Percentiles rank a stretch among this genome's conserved stretches.
Conservation (phyloP, 2,329 filamentous ascomycete genomes). For the Gliomastix tumulicola region DNA sequence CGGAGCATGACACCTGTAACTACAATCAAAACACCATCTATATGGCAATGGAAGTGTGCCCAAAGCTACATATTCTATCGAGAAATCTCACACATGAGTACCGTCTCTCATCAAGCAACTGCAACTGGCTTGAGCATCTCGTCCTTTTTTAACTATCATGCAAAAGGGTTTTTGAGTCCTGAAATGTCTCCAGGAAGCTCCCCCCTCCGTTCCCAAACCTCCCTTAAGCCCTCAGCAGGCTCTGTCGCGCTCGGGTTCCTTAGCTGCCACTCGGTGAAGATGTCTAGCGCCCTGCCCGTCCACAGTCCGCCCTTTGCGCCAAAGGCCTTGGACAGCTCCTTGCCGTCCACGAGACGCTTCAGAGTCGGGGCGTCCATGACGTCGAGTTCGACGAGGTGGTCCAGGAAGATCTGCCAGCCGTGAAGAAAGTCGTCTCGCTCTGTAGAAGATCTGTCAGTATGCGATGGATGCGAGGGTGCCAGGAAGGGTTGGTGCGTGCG, state of each 20-base stretch:
- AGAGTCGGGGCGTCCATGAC: conserved; percentile 51
- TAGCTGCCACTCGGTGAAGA: conserved; percentile 84
- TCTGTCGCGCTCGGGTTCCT: conserved; percentile 65
- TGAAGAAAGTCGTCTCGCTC: conserved; percentile 37
- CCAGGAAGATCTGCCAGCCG: conserved; percentile 48
- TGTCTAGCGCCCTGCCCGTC: conserved; percentile 73
- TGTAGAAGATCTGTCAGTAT: conserved; percentile 13
- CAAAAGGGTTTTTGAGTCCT: too few species aligned
- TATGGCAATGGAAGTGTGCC: too few species aligned
- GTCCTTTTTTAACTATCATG: too few species aligned
- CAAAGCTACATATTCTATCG: too few species aligned
- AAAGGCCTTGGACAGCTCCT: conserved; percentile 61
- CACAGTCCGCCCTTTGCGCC: conserved; percentile 70
- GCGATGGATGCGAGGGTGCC: too few species aligned
- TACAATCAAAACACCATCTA: too few species aligned
- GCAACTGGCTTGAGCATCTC: too few species aligned
- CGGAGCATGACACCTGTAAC: too few species aligned
- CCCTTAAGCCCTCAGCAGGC: conserved; percentile 48
- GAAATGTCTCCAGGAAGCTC: too few species aligned
- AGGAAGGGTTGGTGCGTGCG: too few species aligned
- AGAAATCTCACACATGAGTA: too few species aligned
- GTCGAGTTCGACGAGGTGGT: conserved; percentile 46
- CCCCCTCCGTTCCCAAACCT: conserved; percentile 41
- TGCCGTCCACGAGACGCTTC: conserved; percentile 67
- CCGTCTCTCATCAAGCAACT: too few species aligned